phyloP scores from a whole-genome alignment of 495 filamentous ascomycete genomes.

The Bacidia rubella region DNA sequence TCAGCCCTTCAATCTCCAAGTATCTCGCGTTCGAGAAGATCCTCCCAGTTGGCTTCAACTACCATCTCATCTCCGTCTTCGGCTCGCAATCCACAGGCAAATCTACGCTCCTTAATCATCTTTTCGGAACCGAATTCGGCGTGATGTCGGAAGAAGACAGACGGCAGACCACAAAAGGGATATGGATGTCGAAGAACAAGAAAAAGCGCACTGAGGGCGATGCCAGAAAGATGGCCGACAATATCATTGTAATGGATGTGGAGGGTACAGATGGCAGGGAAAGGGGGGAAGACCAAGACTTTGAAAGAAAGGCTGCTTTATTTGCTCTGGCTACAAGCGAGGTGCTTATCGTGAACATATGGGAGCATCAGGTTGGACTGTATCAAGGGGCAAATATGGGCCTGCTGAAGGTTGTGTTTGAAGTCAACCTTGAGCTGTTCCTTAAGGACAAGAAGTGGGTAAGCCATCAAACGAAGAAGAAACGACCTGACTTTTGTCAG shows the following conservation, averaged over 20 bases:
- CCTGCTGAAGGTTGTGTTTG: constrained; percentile 92
- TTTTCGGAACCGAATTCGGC: constrained; percentile 90
- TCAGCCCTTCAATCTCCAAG: constrained; percentile 61
- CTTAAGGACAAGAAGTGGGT: constrained; percentile 82
- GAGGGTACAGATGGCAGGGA: constrained; percentile 96
- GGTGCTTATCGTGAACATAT: constrained; percentile 96
- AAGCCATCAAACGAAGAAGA: background rate
- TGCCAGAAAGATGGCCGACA: constrained; percentile 65
- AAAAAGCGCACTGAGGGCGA: constrained; percentile 22
- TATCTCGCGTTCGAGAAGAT: constrained; percentile 72
- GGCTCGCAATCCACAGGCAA: constrained; percentile 98
- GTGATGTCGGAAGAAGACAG: constrained; percentile 90
- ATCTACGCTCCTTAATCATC: constrained; percentile 87
- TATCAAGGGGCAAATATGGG: constrained; percentile 99
- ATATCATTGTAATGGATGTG: constrained; percentile 98
- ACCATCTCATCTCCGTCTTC: constrained; percentile 97
- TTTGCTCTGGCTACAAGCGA: constrained; percentile 97
- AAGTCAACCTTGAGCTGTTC: constrained; percentile 94
- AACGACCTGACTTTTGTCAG: constrained; percentile 32
- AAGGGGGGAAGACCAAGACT: constrained; percentile 95
- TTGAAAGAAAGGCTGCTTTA: constrained; percentile 92
- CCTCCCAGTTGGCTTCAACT: constrained; percentile 86
- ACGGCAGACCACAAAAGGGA: constrained; percentile 94
- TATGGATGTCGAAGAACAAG: constrained; percentile 98
- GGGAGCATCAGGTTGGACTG: constrained; percentile 96